A percentile compares a stretch with the other conserved stretches of the same genome.
These are phyloP conservation scores for Mycena epipterygia DNA, from an alignment of 768 basidiomycete species.

Conservation along the genomic window DNA sequence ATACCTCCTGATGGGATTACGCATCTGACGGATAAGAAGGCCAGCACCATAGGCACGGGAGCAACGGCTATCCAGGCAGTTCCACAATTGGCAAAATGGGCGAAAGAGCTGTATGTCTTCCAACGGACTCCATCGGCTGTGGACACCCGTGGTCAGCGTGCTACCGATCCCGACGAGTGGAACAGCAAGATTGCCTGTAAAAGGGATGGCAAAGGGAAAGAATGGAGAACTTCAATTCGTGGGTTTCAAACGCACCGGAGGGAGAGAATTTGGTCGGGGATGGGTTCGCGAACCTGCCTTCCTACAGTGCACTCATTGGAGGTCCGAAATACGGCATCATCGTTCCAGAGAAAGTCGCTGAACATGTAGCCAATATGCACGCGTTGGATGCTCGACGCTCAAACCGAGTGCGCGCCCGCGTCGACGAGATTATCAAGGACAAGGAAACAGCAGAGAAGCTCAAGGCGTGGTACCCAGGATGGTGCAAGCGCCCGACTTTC, in stretches of 20 bases:
- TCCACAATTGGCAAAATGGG: conserved; percentile 33
- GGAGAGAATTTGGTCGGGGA: conserved; percentile 26
- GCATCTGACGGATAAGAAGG: conserved; percentile 27
- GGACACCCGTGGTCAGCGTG: conserved; percentile 32
- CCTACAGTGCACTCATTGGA: conserved; percentile 24
- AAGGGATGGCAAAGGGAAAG: conserved; percentile 33
- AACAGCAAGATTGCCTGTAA: conserved; percentile 11
- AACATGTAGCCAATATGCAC: conserved; percentile 14
- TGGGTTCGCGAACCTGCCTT: not conserved
- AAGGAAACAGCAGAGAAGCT: conserved; percentile 21
- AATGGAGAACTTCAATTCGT: conserved; percentile 21
- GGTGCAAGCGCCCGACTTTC: conserved; percentile 39
- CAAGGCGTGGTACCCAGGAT: conserved; percentile 34
- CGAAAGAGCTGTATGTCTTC: conserved; percentile 34
- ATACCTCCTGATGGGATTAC: conserved; percentile 37
- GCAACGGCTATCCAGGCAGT: conserved; percentile 37
- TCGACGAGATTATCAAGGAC: conserved; percentile 27
- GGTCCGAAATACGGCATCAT: conserved; percentile 13
- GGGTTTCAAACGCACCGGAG: not conserved
- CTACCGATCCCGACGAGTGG: conserved; percentile 27
- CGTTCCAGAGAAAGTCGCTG: conserved; percentile 10
- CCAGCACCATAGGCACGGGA: conserved; percentile 35
- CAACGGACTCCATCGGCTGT: conserved; percentile 36
- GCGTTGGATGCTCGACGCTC: conserved; percentile 10
- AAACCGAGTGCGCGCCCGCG: conserved; percentile 6